These are phyloP conservation scores for Cyberlindnera subsufficiens DNA, from an alignment of 805 yeast species.

Conservation along the genomic window DNA sequence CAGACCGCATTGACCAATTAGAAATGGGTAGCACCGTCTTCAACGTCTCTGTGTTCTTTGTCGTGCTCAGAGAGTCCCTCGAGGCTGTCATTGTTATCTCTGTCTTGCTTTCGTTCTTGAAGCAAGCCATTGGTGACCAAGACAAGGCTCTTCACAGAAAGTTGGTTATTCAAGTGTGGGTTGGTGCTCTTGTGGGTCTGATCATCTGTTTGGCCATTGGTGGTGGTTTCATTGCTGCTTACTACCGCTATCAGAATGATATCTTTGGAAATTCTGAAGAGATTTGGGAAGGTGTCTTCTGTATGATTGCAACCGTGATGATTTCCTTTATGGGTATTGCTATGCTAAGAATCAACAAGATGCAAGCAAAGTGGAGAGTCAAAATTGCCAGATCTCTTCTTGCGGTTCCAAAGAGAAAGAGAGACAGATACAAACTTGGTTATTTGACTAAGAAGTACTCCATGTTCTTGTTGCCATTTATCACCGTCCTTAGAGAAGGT, in stretches of 20 bases:
- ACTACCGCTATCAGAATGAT: constrained; percentile 74
- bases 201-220: constrained; percentile 79
- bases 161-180: constrained; percentile 79
- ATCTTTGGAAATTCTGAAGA: constrained; percentile 87
- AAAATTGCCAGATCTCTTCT: constrained; percentile 84
- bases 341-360: constrained; percentile 90
- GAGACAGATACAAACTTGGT: constrained; percentile 48
- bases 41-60: constrained; percentile 63
- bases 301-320: constrained; percentile 83
- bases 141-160: constrained; percentile 52
- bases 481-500: constrained; percentile 95
- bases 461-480: constrained; percentile 83
- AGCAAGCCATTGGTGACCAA: constrained; percentile 68
- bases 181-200: constrained; percentile 71
- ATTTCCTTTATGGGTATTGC: constrained; percentile 95
- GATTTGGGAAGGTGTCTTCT: constrained; percentile 95
- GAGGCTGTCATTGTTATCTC: constrained; percentile 93
- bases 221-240: constrained; percentile 91
- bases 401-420: constrained; percentile 44
- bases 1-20: background rate
- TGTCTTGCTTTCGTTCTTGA: constrained; percentile 83
- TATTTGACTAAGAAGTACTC: constrained; percentile 67
- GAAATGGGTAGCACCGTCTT: constrained; percentile 16
- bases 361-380: constrained; percentile 96
- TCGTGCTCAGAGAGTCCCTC: constrained; percentile 87